Evolutionary conservation across 2,329 filamentous ascomycete species (phyloP).

Genomic region (Neopestalotiopsis sp.): DNA sequence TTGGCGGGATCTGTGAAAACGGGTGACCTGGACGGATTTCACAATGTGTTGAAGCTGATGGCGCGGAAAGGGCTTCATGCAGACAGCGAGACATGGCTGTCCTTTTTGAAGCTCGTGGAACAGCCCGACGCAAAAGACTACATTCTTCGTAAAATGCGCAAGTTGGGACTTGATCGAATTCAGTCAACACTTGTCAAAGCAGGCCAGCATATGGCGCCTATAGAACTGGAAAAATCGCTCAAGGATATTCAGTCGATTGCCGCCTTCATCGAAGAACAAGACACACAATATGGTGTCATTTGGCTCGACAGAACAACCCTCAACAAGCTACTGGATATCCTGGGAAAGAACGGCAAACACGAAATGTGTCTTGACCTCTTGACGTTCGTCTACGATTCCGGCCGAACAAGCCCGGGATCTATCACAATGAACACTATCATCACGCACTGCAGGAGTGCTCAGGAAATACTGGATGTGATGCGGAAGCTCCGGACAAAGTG

Average conservation of each 20-base stretch:
- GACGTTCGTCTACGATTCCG: slow-evolving; percentile 17
- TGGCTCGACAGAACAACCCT: slow-evolving; percentile 34
- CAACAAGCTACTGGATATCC: slow-evolving; percentile 33
- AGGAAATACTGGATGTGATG: slow-evolving; percentile 21
- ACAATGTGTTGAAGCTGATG: slow-evolving; percentile 32
- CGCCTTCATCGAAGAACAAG: slow-evolving; percentile 26
- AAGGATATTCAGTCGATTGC: slow-evolving; percentile 18
- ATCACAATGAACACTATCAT: slow-evolving; percentile 36
- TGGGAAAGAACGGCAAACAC: slow-evolving; percentile 26
- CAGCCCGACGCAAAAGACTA: slow-evolving; percentile 45
- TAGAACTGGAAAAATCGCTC: slow-evolving; percentile 25
- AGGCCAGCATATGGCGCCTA: slow-evolving; percentile 28
- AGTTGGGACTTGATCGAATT: slow-evolving; percentile 27
- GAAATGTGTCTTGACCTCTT: slow-evolving; percentile 28
- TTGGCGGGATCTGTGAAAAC: slow-evolving; percentile 29
- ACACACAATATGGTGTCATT: slow-evolving; percentile 25
- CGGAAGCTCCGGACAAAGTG: slow-evolving; percentile 23
- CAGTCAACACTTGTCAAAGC: slow-evolving; percentile 26
- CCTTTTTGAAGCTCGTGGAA: slow-evolving; percentile 44
- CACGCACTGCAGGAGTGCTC: slow-evolving; percentile 26
- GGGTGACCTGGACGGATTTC: slow-evolving; percentile 32
- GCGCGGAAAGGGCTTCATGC: slow-evolving; percentile 28
- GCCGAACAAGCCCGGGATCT: slow-evolving; percentile 21
- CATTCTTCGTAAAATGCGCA: slow-evolving; percentile 45
- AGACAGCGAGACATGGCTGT: slow-evolving; percentile 30